Base-by-base conservation (phyloP, 2,329 filamentous ascomycete genomes). In the Diplocarpon mali region DNA sequence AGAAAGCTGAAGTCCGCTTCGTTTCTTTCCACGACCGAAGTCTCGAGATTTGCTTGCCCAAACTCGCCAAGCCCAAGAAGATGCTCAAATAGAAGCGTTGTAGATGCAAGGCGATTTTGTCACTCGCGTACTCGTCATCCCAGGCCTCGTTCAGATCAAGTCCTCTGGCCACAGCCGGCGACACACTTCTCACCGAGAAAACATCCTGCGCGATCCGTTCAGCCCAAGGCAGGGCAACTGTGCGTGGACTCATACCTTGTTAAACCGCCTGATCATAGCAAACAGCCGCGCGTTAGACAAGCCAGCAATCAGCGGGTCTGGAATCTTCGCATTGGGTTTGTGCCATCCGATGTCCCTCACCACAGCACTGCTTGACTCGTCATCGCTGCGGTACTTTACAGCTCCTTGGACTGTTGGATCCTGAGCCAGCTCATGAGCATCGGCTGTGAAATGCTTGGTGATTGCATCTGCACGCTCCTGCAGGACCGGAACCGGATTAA, bases 21-120 rank as follows among this genome's bases (percentile, higher is more conserved):
- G 49, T 45, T 30, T 54, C 52, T 34, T 49, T 48, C 52, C 52
- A 54, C 31, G 52, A 54, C 8, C 52, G 44, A 24, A 54, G 40
- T 43, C 52, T 37, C 9, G 50, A 45, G 31, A 52, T 42, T 12
- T 54, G 52, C 14, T 52, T 54, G 6, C 48, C 51, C 20, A 54
- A 48, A 8, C 48, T 44, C 5, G 49, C 46, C 1, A 47, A 15
- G 5, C 38, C 36, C n/a, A 52, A 36, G 10, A 54, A 37, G 2
- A 52, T 43, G 1, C 47, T 50, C 44, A 52, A 39, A 16, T 54
- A 54, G 5, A 52, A 20, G 11, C 52, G 42, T 29, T 54, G 47
- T 8, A 52, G 43, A 37, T 52, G 49, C 12, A 51, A 39, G 12
- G 45, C 44, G 34, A 54, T 12, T 40, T 54, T 54, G 36, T 54